These are phyloP conservation scores for Arabis hirsuta DNA, from an alignment of 345 rosid genomes.

Conservation along the genomic window DNA sequence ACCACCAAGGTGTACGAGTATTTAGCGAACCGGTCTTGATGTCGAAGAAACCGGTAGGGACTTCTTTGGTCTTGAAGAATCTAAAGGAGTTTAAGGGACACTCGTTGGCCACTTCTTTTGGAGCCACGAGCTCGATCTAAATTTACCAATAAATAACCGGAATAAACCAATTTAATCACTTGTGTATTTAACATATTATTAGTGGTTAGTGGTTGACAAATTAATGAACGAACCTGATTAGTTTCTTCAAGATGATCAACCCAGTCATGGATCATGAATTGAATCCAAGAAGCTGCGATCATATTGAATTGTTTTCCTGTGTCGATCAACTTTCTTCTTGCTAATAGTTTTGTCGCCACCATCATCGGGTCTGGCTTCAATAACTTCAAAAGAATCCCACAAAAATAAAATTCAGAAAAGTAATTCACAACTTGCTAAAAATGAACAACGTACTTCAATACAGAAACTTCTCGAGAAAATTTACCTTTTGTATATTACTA, in stretches of 20 bases:
- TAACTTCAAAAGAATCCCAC: slow-evolving; percentile 29
- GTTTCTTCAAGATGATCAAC: slow-evolving; percentile 67
- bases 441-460: no score
- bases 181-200: neutral
- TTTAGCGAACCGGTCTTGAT: slow-evolving; percentile 55
- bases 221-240: slow-evolving; percentile 45
- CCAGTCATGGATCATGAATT: slow-evolving; percentile 80
- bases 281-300: slow-evolving; percentile 70
- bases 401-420: no score
- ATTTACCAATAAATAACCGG: neutral
- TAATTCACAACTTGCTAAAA: no score
- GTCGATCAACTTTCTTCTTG: slow-evolving; percentile 48
- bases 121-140: slow-evolving; percentile 60
- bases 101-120: slow-evolving; percentile 48
- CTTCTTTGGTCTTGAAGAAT: slow-evolving; percentile 56
- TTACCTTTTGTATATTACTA: neutral
- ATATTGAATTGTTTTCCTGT: slow-evolving; percentile 68
- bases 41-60: slow-evolving; percentile 52
- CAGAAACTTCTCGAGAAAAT: neutral
- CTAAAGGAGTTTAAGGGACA: slow-evolving; percentile 62
- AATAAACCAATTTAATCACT: neutral
- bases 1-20: slow-evolving; percentile 70
- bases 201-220: neutral
- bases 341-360: slow-evolving; percentile 60
- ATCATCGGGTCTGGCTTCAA: slow-evolving; percentile 54